Evolutionary conservation across 495 filamentous ascomycete species (phyloP).

Genomic region (Podospora anserina): DNA sequence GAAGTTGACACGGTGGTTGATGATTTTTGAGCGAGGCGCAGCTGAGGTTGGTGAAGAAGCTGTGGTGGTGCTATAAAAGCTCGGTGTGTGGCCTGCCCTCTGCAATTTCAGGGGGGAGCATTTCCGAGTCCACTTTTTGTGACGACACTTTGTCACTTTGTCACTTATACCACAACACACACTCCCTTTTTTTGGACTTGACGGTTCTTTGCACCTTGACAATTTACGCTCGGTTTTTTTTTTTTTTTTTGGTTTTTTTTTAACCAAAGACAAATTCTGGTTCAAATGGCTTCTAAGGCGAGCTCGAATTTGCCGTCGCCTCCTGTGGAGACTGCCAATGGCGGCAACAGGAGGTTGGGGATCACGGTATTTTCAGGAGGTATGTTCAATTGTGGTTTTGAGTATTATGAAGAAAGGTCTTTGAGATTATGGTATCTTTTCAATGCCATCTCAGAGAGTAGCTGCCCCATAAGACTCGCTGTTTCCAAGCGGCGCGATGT

Average conservation of each 20-base stretch:
- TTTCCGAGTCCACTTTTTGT: not conserved
- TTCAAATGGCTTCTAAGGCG: not conserved
- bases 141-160: not conserved
- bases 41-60: not conserved
- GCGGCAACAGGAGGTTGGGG: slow-evolving; percentile 14
- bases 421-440: not conserved
- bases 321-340: not conserved
- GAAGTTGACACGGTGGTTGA: not conserved
- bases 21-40: not conserved
- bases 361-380: slow-evolving; percentile 36
- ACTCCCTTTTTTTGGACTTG: not conserved
- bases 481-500: too few species aligned
- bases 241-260: not conserved
- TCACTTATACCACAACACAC: not conserved
- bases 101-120: not conserved
- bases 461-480: too few species aligned
- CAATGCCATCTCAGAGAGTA: too few species aligned
- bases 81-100: not conserved
- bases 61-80: not conserved
- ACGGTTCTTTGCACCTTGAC: not conserved
- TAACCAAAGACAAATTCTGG: not conserved
- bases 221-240: not conserved
- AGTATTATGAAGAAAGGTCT: not conserved
- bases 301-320: not conserved
- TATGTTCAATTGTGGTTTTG: slow-evolving; percentile 10